Conservation (phyloP, 2,329 filamentous ascomycete species). For the Geosmithia flava region DNA sequence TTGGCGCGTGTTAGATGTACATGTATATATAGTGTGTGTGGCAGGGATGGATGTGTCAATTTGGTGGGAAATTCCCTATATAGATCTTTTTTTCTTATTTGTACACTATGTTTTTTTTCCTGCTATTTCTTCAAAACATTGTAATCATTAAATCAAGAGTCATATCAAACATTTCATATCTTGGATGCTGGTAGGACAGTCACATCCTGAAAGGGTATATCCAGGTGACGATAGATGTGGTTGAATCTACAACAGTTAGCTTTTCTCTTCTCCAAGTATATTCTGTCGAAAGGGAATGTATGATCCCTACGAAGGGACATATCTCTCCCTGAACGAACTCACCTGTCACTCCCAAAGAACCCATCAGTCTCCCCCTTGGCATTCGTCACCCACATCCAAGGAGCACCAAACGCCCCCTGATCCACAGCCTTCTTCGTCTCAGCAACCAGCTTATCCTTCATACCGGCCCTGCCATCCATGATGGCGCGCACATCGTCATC, state of each 20-base stretch:
- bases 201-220: slow-evolving; percentile 44
- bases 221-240: slow-evolving; percentile 56
- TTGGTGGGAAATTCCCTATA: background rate
- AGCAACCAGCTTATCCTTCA: slow-evolving; percentile 32
- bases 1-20: background rate
- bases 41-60: background rate
- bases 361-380: slow-evolving; percentile 45
- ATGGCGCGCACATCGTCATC: slow-evolving; percentile 41
- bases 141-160: background rate
- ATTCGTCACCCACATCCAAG: slow-evolving; percentile 61
- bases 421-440: slow-evolving; percentile 50
- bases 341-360: slow-evolving; percentile 68
- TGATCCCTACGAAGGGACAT: too few relatives aligned
- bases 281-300: too few relatives aligned
- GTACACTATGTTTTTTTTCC: background rate
- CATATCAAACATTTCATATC: slow-evolving; percentile 15
- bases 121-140: background rate
- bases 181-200: slow-evolving; percentile 20
- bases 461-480: slow-evolving; percentile 35
- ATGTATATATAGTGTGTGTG: background rate
- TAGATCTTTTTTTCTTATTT: background rate
- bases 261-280: background rate
- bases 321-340: too few relatives aligned
- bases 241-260: slow-evolving; percentile 36
- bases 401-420: slow-evolving; percentile 61